Conservation (phyloP, 176 grass and related monocot species). For the Aegilops umbellulata region DNA sequence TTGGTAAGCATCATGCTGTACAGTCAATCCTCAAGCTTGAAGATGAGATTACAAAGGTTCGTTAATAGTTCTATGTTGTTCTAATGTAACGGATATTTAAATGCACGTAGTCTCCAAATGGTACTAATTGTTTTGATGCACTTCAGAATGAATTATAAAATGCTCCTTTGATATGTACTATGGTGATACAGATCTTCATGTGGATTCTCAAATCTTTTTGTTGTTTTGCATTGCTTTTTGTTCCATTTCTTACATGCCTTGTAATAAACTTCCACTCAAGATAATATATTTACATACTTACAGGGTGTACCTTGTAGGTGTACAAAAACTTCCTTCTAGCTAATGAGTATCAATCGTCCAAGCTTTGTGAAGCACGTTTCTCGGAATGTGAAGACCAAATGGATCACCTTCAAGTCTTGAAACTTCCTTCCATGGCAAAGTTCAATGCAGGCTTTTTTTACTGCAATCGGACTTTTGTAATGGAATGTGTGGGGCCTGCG, state of each 20-base stretch:
- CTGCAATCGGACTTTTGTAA: conserved; percentile 84
- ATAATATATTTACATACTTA: conserved; percentile 65
- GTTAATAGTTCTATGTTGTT: not conserved
- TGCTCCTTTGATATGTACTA: not conserved
- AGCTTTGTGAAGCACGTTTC: conserved; percentile 86
- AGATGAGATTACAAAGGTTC: conserved; percentile 85
- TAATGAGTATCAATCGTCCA: conserved; percentile 96
- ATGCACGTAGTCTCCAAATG: not conserved
- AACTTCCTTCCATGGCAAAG: conserved; percentile 98
- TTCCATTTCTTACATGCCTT: conserved; percentile 20
- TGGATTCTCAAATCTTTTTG: not conserved
- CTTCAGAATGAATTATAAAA: not conserved
- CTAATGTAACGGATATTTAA: not conserved
- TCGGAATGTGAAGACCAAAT: conserved; percentile 97
- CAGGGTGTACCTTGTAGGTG: conserved; percentile 75
- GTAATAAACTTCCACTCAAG: conserved; percentile 22
- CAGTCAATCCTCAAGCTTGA: conserved; percentile 75
- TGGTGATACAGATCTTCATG: not conserved
- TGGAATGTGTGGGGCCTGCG: conserved; percentile 76
- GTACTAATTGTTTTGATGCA: not conserved
- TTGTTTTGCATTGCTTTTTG: not conserved
- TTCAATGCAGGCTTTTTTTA: conserved; percentile 88
- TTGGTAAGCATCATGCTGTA: conserved; percentile 79
- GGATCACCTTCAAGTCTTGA: conserved; percentile 93
- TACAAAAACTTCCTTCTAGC: conserved; percentile 79